Evolutionary conservation across 2,329 filamentous ascomycete genomes (phyloP), one percentile per base, ranked within the genome.

Genomic region (Annulohypoxylon truncatum): DNA sequence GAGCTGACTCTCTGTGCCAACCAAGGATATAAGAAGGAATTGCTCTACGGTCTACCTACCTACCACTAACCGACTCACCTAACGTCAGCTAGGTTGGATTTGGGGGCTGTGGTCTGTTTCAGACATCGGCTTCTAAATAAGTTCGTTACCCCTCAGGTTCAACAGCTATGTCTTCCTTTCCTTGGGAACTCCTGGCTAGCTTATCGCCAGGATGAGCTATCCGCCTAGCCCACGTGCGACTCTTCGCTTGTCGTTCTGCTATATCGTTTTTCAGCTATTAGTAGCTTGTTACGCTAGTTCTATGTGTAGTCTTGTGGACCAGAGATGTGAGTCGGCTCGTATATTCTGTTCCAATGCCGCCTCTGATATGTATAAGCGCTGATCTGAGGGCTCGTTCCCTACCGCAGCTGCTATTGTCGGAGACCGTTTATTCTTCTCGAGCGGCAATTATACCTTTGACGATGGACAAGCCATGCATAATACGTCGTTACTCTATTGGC

Each of bases 391-490:
- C n/a, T 18, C 44, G 10, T 58, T 18, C 44, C 28, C 53, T 15
- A 50, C 22, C 33, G n/a, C 24, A 71, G 69, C 58, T 9, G 69
- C 69, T 12, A 68, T 71, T 26, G 64, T 71, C 10, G 67, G 64
- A 18, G 46, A 71, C 44, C 59, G 67, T 26, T 59, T 71, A 10
- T 71, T 67, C 53, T 71, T 69, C 28, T 65, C 58, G n/a, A 71
- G 67, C 38, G 69, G 69, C 9, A 67, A 69, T 50, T 71, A 71
- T 53, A 64, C 59, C 18, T 71, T 69, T 28, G 61, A 69, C 33
- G 64, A 69, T 40, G 58, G 55, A 13, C 26, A 53, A 10, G 13
- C 48, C 4, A 33, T 55, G 5, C 61, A 61, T 38, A 66, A 54
- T 48, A 63, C 62, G 1, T 40, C 59, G 8, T 61, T 46, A 13